Evolutionary conservation across 805 yeast species (phyloP).

Genomic region (Millerozyma miso): DNA sequence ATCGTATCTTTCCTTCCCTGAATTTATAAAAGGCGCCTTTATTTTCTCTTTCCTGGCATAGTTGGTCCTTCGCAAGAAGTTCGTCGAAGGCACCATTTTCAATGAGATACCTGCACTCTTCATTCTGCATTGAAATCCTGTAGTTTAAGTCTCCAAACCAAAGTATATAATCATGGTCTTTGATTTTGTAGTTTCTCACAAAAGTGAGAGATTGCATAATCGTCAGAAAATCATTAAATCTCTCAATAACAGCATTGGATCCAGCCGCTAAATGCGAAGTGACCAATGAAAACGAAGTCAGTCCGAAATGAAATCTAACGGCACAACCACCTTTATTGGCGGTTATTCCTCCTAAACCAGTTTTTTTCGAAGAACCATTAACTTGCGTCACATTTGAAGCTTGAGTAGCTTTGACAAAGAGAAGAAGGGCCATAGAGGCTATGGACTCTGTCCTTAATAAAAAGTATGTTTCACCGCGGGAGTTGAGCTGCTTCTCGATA

Average conservation of each 20-base stretch:
- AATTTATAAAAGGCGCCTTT: constrained; percentile 76
- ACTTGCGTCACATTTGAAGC: constrained; percentile 61
- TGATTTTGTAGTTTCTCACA: constrained; percentile 63
- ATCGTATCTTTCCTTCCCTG: constrained; percentile 72
- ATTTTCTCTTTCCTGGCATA: constrained; percentile 64
- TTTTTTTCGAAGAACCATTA: constrained; percentile 91
- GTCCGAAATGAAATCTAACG: constrained; percentile 77
- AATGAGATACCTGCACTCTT: constrained; percentile 55
- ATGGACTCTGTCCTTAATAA: constrained; percentile 70
- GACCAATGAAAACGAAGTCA: constrained; percentile 75
- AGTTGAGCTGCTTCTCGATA: constrained; percentile 60
- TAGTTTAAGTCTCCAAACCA: constrained; percentile 96
- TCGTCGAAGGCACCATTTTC: constrained; percentile 42
- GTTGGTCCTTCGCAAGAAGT: constrained; percentile 72
- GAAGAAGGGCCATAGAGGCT: constrained; percentile 61
- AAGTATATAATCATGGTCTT: constrained; percentile 77
- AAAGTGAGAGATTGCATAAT: constrained; percentile 74
- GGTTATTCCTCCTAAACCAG: constrained; percentile 95
- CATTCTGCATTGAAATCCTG: constrained; percentile 69
- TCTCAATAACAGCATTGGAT: constrained; percentile 68
- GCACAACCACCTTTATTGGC: constrained; percentile 98
- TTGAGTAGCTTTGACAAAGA: constrained; percentile 49
- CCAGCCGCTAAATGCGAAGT: constrained; percentile 97
- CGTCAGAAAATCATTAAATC: constrained; percentile 79
- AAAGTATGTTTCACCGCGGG: constrained; percentile 44